Conservation (phyloP, 1,139 yeast genomes). For the Taphrina confusa region DNA sequence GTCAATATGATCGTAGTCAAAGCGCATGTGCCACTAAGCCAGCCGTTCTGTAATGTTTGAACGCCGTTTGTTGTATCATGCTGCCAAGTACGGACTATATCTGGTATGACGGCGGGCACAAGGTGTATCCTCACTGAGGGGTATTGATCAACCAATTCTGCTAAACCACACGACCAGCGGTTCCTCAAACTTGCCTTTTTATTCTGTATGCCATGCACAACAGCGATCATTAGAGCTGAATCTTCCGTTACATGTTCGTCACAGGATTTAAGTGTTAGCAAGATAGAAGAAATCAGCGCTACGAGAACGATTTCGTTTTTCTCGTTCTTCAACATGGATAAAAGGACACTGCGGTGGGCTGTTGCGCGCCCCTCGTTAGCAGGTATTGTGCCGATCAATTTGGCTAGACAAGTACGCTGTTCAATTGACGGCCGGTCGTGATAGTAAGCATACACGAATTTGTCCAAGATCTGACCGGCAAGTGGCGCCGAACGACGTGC, state of each 20-base stretch:
- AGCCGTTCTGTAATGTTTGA: constrained; percentile 45
- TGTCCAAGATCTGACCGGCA: constrained; percentile 58
- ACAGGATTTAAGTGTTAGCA: constrained; percentile 49
- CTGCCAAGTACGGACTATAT: constrained; percentile 14
- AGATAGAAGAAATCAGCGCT: constrained; percentile 56
- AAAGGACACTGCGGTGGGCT: constrained; percentile 46
- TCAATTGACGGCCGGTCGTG: constrained; percentile 61
- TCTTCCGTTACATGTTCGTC: no score
- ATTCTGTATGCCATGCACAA: constrained; percentile 63
- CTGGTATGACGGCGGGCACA: constrained; percentile 38
- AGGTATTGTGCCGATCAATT: constrained; percentile 51
- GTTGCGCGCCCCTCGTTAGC: neutral
- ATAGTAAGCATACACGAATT: constrained; percentile 45
- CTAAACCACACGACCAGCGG: constrained; percentile 56
- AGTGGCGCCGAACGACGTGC: constrained; percentile 32
- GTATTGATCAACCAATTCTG: constrained; percentile 48
- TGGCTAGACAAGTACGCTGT: constrained; percentile 57
- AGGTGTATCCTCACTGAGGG: neutral
- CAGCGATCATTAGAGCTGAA: constrained; percentile 45
- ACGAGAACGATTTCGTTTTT: constrained; percentile 67
- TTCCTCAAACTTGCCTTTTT: constrained; percentile 63
- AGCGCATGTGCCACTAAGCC: constrained; percentile 44
- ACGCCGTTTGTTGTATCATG: constrained; percentile 1
- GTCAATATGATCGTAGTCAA: constrained; percentile 43
- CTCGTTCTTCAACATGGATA: constrained; percentile 65